phyloP scores from a whole-genome alignment of 2,329 filamentous ascomycete genomes.

The Pyrenochaeta sp. region DNA sequence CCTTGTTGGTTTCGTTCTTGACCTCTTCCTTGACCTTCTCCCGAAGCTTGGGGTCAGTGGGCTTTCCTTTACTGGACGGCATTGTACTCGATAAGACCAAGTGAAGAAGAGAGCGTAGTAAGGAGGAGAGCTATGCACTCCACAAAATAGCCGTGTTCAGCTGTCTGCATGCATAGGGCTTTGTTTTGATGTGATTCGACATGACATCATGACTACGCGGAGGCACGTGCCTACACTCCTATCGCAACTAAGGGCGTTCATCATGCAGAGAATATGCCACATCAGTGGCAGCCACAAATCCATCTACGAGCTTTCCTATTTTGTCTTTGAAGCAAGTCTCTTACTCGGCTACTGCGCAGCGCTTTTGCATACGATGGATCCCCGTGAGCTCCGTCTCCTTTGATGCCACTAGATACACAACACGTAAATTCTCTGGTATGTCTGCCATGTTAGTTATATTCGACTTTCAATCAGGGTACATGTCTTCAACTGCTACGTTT shows the following conservation, averaged over 20 bases:
- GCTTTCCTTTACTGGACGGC: conserved; percentile 56
- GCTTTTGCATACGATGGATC: not conserved
- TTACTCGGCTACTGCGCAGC: too few species aligned
- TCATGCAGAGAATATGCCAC: not conserved
- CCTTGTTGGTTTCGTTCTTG: conserved; percentile 57
- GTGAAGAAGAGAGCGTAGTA: not conserved
- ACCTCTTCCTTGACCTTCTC: conserved; percentile 57
- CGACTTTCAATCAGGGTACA: too few species aligned
- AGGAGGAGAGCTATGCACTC: not conserved
- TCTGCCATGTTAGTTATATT: too few species aligned
- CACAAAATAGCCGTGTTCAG: conserved; percentile 2
- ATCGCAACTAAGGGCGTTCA: not conserved
- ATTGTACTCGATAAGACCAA: conserved; percentile 27
- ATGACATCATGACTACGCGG: conserved; percentile 31
- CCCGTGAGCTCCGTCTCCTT: too few species aligned
- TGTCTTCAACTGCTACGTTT: too few species aligned
- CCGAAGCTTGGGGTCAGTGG: conserved; percentile 55
- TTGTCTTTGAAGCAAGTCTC: not conserved
- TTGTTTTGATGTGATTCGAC: conserved; percentile 23
- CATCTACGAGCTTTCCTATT: conserved; percentile 7
- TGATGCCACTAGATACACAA: too few species aligned
- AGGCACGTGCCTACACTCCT: conserved; percentile 4
- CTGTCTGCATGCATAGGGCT: conserved; percentile 19
- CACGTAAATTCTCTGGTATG: too few species aligned
- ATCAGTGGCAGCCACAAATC: not conserved